These are phyloP conservation scores for Cyphellophora attinorum DNA, from an alignment of 2,329 filamentous ascomycete genomes.

Conservation along the genomic window DNA sequence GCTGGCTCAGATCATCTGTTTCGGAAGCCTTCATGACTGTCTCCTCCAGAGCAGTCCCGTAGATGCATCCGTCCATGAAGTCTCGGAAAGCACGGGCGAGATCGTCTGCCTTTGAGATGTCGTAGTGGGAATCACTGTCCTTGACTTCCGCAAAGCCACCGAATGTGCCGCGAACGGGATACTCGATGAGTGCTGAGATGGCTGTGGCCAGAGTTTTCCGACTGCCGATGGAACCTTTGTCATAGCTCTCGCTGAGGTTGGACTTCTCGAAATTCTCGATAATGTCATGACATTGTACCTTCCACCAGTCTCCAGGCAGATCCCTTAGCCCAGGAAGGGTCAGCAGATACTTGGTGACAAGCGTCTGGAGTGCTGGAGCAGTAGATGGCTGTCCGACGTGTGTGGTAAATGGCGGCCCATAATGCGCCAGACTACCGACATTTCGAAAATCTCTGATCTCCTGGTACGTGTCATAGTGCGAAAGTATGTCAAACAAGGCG, in stretches of 20 bases:
- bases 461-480: conserved; percentile 45
- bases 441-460: conserved; percentile 66
- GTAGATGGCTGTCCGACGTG: conserved; percentile 32
- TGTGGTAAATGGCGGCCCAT: conserved; percentile 58
- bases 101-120: conserved; percentile 50
- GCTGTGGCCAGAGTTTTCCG: conserved; percentile 68
- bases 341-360: conserved; percentile 57
- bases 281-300: conserved; percentile 49
- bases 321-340: conserved; percentile 57
- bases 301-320: conserved; percentile 57
- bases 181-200: conserved; percentile 59
- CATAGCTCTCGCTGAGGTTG: conserved; percentile 70
- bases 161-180: conserved; percentile 55
- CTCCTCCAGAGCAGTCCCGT: conserved; percentile 57
- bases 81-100: conserved; percentile 58
- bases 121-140: conserved; percentile 37
- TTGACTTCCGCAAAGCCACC: conserved; percentile 45
- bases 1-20: conserved; percentile 54
- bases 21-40: conserved; percentile 52
- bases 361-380: conserved; percentile 57
- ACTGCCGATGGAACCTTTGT: conserved; percentile 65
- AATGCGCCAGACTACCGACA: conserved; percentile 53
- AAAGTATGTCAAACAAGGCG: conserved; percentile 45
- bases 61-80: conserved; percentile 55
- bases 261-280: conserved; percentile 55